phyloP scores from a whole-genome alignment of 495 filamentous ascomycete species.

The Talaromyces liani region DNA sequence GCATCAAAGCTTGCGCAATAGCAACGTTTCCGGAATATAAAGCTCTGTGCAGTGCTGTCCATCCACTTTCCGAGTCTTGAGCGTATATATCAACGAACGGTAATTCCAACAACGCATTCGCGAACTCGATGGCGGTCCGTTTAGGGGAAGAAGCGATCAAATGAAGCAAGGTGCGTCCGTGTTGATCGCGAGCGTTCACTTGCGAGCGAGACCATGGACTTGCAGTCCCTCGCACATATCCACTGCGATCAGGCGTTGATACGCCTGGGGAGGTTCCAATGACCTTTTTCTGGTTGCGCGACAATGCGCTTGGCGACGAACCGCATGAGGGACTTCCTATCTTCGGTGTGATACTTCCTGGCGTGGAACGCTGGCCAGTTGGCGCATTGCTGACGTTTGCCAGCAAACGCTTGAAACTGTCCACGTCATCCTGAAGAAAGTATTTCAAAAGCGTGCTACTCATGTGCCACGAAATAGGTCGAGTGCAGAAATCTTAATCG shows the following conservation, averaged over 20 bases:
- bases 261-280: conserved; percentile 23
- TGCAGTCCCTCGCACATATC: conserved; percentile 11
- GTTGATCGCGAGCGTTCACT: conserved; percentile 71
- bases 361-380: conserved; percentile 23
- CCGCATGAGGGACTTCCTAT: conserved; percentile 42
- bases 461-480: conserved; percentile 61
- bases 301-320: conserved; percentile 37
- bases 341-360: conserved; percentile 26
- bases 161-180: conserved; percentile 77
- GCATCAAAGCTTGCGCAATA: conserved; percentile 71
- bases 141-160: conserved; percentile 71
- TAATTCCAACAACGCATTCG: conserved; percentile 67
- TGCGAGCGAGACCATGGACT: conserved; percentile 55
- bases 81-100: conserved; percentile 78
- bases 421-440: conserved; percentile 94
- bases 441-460: conserved; percentile 92
- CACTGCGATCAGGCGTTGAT: conserved; percentile 18
- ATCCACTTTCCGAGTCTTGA: conserved; percentile 87
- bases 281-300: conserved; percentile 33
- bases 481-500: conserved; percentile 45
- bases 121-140: conserved; percentile 60
- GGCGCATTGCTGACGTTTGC: conserved; percentile 51
- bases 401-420: conserved; percentile 78
- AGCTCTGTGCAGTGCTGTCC: conserved; percentile 90
- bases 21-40: conserved; percentile 89